Evolutionary conservation across 2,329 filamentous ascomycete species (phyloP).

Genomic region (Alternaria postmessia): DNA sequence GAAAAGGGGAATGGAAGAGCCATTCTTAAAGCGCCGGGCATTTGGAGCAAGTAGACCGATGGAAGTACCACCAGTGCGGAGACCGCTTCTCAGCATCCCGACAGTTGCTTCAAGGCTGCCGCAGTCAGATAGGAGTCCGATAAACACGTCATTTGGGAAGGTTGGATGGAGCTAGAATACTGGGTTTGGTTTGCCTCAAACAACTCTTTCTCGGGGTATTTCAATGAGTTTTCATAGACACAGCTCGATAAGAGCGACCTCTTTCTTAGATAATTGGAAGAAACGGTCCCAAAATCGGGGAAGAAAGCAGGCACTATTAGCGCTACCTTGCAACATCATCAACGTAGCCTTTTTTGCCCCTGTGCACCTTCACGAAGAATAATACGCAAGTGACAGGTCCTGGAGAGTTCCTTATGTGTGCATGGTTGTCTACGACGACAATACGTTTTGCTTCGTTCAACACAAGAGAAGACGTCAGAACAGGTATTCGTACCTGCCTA

Average conservation of each 20-base stretch:
- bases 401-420: fast-evolving
- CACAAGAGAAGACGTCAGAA: not conserved
- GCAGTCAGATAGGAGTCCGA: not conserved
- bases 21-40: not conserved
- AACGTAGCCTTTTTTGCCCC: not conserved
- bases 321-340: not conserved
- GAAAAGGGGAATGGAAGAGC: not conserved
- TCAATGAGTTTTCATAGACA: not conserved
- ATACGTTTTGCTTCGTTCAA: not conserved
- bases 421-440: not conserved
- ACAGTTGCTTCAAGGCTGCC: not conserved
- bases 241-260: not conserved
- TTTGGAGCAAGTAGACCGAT: not conserved
- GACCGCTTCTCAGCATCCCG: not conserved
- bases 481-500: slow-evolving; percentile 7
- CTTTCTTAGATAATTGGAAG: not conserved
- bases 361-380: not conserved
- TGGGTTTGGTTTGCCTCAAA: not conserved
- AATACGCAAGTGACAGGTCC: too few species aligned
- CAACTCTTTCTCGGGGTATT: too few species aligned
- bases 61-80: not conserved
- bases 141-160: not conserved
- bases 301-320: not conserved
- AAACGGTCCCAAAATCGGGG: not conserved
- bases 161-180: not conserved